Evolutionary conservation across 306 rosid genomes (phyloP).

Genomic region (Pyrus betulifolia): DNA sequence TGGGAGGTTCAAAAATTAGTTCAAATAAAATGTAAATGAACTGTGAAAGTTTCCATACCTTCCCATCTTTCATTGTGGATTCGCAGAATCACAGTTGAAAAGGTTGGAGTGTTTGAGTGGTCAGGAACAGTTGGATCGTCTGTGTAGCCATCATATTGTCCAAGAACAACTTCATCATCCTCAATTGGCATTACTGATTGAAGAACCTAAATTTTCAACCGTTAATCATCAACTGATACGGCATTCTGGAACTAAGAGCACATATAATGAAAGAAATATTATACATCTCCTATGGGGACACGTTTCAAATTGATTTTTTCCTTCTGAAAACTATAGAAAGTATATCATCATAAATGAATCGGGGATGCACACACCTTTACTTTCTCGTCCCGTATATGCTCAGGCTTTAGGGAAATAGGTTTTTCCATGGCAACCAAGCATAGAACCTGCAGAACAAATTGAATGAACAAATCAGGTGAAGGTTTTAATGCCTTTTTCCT

Average conservation of each 20-base stretch:
- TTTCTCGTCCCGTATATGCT: constrained; percentile 95
- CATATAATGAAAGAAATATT: constrained; percentile 4
- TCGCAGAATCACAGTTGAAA: constrained; percentile 74
- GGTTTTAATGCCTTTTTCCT: neutral
- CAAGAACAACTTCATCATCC: constrained; percentile 83
- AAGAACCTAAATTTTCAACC: constrained; percentile 61
- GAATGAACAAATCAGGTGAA: neutral
- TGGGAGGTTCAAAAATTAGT: neutral
- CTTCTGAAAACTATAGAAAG: neutral
- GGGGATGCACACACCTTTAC: constrained; percentile 62
- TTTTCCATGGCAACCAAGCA: constrained; percentile 97
- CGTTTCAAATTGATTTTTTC: neutral
- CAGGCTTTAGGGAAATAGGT: constrained; percentile 88
- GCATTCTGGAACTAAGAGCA: constrained; percentile 9
- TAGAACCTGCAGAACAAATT: constrained; percentile 47
- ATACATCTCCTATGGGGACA: neutral
- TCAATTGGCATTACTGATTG: constrained; percentile 77
- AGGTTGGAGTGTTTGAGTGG: constrained; percentile 91
- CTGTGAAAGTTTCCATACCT: constrained; percentile 35
- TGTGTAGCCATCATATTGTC: constrained; percentile 92
- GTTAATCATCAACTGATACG: constrained; percentile 8
- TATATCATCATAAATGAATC: neutral
- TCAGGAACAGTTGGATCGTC: constrained; percentile 96
- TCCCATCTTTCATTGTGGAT: constrained; percentile 98
- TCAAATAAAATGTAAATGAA: constrained; percentile 3